These are phyloP conservation scores for Tarenaya hassleriana DNA, from an alignment of 345 rosid genomes.

Conservation along the genomic window DNA sequence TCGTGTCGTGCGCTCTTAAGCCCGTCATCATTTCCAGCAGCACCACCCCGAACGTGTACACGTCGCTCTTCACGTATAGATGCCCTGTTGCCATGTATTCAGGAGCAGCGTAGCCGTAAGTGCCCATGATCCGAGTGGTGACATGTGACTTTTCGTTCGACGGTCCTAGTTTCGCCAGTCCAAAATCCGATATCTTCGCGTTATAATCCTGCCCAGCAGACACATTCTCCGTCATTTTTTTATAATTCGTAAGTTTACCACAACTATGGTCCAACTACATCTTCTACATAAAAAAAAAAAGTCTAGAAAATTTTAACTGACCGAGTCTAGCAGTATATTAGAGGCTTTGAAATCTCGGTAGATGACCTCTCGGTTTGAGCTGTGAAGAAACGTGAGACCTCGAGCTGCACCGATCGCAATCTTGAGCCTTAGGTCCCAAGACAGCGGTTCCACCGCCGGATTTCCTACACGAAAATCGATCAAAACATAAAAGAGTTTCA, in stretches of 20 bases:
- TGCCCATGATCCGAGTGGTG: constrained; percentile 65
- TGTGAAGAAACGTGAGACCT: constrained; percentile 69
- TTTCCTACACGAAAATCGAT: too few relatives aligned
- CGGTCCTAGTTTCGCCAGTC: constrained; percentile 68
- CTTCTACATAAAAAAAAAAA: too few relatives aligned
- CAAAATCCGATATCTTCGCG: constrained; percentile 62
- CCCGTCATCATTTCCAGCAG: constrained; percentile 71
- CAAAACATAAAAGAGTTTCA: too few relatives aligned
- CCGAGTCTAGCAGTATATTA: constrained; percentile 70
- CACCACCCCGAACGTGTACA: constrained; percentile 73
- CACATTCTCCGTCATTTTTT: too few relatives aligned
- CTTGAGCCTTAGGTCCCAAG: constrained; percentile 79
- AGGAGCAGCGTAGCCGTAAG: constrained; percentile 50
- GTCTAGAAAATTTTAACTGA: too few relatives aligned
- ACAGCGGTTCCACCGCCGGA: constrained; percentile 48
- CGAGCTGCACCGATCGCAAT: constrained; percentile 76
- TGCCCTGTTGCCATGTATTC: constrained; percentile 77
- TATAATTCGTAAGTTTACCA: too few relatives aligned
- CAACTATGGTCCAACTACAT: too few relatives aligned
- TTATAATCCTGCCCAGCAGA: constrained; percentile 55
- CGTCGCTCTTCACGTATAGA: constrained; percentile 72
- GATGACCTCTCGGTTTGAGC: constrained; percentile 65
- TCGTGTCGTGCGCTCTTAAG: constrained; percentile 37
- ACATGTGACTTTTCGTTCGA: constrained; percentile 55
- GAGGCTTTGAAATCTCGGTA: constrained; percentile 84